Base-by-base conservation (phyloP, 176 grass and related monocot species). In the Cymbopogon citratus region DNA sequence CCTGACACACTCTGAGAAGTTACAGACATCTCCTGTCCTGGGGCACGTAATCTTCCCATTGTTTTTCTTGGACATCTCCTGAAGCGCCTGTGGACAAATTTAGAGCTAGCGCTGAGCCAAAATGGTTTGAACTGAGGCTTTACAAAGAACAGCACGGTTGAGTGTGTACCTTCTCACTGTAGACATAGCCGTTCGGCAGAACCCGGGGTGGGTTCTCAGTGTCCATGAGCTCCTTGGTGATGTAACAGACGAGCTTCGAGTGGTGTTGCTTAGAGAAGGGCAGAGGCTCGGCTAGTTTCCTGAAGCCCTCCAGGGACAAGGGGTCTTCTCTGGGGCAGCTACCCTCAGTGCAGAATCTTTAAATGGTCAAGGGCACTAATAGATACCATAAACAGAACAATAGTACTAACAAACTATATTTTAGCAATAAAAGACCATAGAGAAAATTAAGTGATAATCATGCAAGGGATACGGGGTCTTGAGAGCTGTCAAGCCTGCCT, bases 181-280 rank as follows among this genome's bases (percentile, higher is more conserved):
- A 99, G 38, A 99, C 97, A 48, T 92, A 93, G 60, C 97, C 97
- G 1, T 99, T 99, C 4, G 97, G 97, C 21, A 99, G 74, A 71
- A 99, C 97, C 38, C 90, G 87, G 0, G 97, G 97, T 0, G 97
- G 97, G 29, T 99, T 99, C 84, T 99, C 97, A 0, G 93, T 95
- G 83, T 99, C 97, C 97, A 99, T 99, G 75, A 88, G 87, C 73
- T 99, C 91, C 86, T 99, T 96, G 27, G 97, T 93, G 66, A 99
- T 96, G 87, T 93, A 91, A 83, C 97, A 99, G 28, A 99, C 93
- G 1, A 99, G 89, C 81, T 96, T 99, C 3, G 97, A 99, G 70
- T 99, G 93, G 72, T 99, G 89, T 61, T 93, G 93, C 70, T 99
- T 99, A 3, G 93, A 96, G 77, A 90, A 88, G 13, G 97, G 97